These are phyloP conservation scores for Microthyrium microscopicum DNA, from an alignment of 2,329 filamentous ascomycete genomes.

Conservation along the genomic window DNA sequence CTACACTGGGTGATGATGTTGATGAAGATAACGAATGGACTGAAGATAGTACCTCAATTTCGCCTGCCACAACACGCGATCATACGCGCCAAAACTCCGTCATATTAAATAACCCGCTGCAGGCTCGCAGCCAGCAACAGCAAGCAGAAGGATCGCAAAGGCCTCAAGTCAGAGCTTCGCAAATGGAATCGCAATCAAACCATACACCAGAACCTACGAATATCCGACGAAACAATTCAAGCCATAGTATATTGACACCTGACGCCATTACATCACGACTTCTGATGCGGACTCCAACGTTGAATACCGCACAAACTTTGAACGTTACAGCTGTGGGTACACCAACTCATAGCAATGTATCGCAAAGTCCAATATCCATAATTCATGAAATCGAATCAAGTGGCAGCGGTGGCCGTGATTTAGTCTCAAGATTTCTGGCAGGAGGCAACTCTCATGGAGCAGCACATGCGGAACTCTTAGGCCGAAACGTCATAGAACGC, in stretches of 20 bases:
- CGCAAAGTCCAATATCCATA: conserved; percentile 18
- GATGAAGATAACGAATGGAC: conserved; percentile 21
- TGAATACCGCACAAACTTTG: conserved; percentile 47
- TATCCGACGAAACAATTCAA: no score
- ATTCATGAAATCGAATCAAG: conserved; percentile 23
- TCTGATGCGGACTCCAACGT: conserved; percentile 45
- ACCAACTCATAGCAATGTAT: no score
- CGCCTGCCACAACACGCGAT: conserved; percentile 22
- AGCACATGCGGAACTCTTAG: conserved; percentile 21
- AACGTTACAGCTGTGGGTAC: conserved; percentile 37
- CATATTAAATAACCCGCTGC: conserved; percentile 15
- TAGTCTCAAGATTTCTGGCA: conserved; percentile 28
- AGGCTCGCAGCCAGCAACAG: background rate
- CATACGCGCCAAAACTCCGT: conserved; percentile 24
- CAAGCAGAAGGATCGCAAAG: background rate
- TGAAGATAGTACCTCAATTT: conserved; percentile 25
- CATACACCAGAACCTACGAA: conserved; percentile 27
- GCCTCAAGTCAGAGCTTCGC: conserved; percentile 1
- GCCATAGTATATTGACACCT: no score
- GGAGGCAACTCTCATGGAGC: conserved; percentile 21
- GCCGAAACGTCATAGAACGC: conserved; percentile 20
- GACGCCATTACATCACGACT: conserved; percentile 52
- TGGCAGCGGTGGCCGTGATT: conserved; percentile 23
- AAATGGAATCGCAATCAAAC: conserved; percentile 16
- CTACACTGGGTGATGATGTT: no score